These are phyloP conservation scores for Tuber microsphaerosporum DNA, from an alignment of 495 filamentous ascomycete genomes.

Conservation along the genomic window DNA sequence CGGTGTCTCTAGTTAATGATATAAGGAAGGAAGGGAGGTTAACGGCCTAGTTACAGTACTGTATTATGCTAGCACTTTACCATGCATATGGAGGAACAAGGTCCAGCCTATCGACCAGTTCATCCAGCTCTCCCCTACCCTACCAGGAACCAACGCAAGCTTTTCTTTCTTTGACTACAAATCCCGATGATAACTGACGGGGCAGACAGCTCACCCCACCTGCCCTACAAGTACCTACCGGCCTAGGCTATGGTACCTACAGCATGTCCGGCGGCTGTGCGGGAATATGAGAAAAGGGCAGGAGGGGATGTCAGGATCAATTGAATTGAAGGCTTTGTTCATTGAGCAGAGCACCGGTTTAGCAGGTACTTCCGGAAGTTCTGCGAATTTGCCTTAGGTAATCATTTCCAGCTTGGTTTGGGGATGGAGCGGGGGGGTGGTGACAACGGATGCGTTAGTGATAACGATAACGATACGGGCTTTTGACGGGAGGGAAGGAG, in stretches of 20 bases:
- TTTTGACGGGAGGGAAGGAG: too few relatives aligned
- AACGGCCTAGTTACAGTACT: neutral
- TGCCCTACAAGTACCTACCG: neutral
- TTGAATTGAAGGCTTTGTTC: neutral
- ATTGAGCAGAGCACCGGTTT: neutral
- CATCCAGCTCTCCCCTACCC: too few relatives aligned
- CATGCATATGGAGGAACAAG: neutral
- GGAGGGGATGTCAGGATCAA: neutral
- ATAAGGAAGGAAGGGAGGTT: neutral
- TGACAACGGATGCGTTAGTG: too few relatives aligned
- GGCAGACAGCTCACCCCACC: neutral
- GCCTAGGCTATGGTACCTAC: too few relatives aligned
- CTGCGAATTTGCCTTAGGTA: neutral
- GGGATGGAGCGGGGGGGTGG: neutral
- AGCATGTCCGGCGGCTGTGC: too few relatives aligned
- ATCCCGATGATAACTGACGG: too few relatives aligned
- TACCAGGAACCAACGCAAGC: neutral
- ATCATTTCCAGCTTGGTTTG: neutral
- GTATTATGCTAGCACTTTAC: neutral
- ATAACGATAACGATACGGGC: neutral
- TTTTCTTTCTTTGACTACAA: neutral
- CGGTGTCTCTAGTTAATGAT: neutral
- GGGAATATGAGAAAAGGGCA: too few relatives aligned
- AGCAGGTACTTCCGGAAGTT: neutral
- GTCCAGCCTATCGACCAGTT: neutral